A percentile compares a stretch with the other conserved stretches of the same genome.
Conservation (phyloP, 257 asterid genomes). For the Fraxinus americana region DNA sequence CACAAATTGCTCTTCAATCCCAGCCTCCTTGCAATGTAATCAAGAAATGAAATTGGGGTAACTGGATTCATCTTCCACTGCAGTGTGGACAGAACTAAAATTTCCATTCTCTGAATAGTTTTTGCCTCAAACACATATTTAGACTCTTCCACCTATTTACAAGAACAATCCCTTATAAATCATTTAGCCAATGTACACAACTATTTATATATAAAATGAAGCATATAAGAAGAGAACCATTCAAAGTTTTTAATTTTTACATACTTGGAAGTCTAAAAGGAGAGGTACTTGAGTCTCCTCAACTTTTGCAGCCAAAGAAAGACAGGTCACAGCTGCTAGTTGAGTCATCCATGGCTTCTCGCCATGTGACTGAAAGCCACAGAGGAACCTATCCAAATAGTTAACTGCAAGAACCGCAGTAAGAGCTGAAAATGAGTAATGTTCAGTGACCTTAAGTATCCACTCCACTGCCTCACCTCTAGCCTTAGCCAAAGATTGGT, state of each 20-base stretch:
- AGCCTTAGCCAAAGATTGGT: conserved; percentile 31
- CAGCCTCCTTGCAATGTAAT: conserved; percentile 48
- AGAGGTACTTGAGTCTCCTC: conserved; percentile 81
- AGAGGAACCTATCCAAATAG: conserved; percentile 67
- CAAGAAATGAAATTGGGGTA: conserved; percentile 60
- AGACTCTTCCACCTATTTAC: conserved; percentile 48
- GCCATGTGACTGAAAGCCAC: conserved; percentile 30
- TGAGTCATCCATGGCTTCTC: conserved; percentile 76
- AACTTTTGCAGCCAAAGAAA: conserved; percentile 84
- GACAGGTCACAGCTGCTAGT: conserved; percentile 77
- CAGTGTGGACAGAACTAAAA: conserved; percentile 58
- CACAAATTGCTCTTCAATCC: conserved; percentile 35
- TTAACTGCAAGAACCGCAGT: conserved; percentile 79
- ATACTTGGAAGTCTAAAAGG: conserved; percentile 77
- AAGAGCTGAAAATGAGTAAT: conserved; percentile 60
- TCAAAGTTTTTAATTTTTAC: conserved; percentile 24
- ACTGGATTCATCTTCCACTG: conserved; percentile 71
- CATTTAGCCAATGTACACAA: not conserved
- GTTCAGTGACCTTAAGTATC: conserved; percentile 52
- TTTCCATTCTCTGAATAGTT: conserved; percentile 68
- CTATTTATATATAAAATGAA: too few relatives aligned
- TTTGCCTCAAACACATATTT: conserved; percentile 59
- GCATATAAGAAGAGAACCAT: conserved; percentile 5
- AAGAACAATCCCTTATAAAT: conserved; percentile 19
- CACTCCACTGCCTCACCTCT: conserved; percentile 68